Conservation (phyloP, 495 filamentous ascomycete genomes). For the Terfezia claveryi region DNA sequence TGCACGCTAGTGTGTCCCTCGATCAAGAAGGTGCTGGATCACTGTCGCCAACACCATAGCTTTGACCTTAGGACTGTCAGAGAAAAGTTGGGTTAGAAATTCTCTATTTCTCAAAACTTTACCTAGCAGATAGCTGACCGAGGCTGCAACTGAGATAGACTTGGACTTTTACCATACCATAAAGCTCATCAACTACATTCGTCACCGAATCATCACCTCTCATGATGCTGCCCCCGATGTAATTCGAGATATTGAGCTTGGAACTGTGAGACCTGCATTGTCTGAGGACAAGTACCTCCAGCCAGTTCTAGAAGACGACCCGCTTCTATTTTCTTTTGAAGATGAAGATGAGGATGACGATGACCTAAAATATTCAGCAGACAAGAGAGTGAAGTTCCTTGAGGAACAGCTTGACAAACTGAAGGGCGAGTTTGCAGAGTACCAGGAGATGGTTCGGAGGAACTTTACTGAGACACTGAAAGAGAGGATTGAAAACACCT, state of each 20-base stretch:
- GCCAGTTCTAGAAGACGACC: constrained; percentile 77
- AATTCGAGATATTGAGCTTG: constrained; percentile 15
- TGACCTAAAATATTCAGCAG: constrained; percentile 20
- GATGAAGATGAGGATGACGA: constrained; percentile 29
- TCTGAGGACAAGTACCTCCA: constrained; percentile 46
- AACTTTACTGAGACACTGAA: constrained; percentile 38
- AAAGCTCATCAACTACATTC: constrained; percentile 70
- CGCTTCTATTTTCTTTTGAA: constrained; percentile 61
- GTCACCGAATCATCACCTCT: constrained; percentile 16
- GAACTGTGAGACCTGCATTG: constrained; percentile 36
- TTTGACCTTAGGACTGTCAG: constrained; percentile 52
- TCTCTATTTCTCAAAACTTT: neutral
- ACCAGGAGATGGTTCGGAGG: constrained; percentile 38
- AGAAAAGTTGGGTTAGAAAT: constrained; percentile 36
- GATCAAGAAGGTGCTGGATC: constrained; percentile 52
- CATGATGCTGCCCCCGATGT: constrained; percentile 17
- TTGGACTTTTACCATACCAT: constrained; percentile 67
- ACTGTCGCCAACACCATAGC: constrained; percentile 46
- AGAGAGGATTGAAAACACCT: neutral
- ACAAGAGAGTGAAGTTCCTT: constrained; percentile 40
- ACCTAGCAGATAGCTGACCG: constrained; percentile 1
- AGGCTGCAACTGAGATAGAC: constrained; percentile 19
- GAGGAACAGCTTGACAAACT: constrained; percentile 45
- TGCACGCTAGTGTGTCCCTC: constrained; percentile 34
- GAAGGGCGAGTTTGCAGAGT: constrained; percentile 46